These are phyloP conservation scores for Bipolaris victoriae DNA, from an alignment of 2,329 filamentous ascomycete species.

Conservation along the genomic window DNA sequence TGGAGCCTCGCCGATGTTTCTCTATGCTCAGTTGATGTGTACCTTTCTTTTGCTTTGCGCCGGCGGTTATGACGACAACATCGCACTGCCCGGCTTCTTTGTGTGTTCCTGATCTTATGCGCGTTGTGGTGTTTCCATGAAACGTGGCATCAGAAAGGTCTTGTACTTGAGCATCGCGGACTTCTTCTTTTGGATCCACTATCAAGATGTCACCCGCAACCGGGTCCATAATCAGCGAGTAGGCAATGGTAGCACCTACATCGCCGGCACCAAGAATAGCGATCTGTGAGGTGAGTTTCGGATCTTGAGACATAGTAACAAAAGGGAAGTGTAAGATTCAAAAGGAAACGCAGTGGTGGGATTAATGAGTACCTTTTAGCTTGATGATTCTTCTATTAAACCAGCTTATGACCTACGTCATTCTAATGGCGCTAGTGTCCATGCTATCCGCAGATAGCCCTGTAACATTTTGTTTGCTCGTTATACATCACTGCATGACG, in stretches of 20 bases:
- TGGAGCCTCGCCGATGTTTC: neutral
- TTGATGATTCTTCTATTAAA: conserved; percentile 4
- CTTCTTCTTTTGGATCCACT: conserved; percentile 30
- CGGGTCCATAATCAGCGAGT: conserved; percentile 32
- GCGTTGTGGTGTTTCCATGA: conserved; percentile 26
- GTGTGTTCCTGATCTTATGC: conserved; percentile 28
- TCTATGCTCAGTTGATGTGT: neutral
- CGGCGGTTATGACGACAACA: conserved; percentile 28
- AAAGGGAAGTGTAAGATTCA: neutral
- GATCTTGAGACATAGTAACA: conserved; percentile 14
- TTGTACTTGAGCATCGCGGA: conserved; percentile 29
- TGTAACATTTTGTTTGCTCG: neutral
- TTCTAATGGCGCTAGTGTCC: conserved; percentile 21
- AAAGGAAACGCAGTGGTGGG: neutral
- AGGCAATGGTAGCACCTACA: conserved; percentile 32
- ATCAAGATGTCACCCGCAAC: conserved; percentile 27
- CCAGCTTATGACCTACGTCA: conserved; percentile 16
- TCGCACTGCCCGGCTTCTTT: conserved; percentile 33
- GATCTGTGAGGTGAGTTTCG: conserved; percentile 29
- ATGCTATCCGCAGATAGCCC: conserved; percentile 7
- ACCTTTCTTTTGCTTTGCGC: conserved; percentile 33
- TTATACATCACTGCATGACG: neutral
- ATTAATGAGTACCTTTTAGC: neutral
- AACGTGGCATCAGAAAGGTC: conserved; percentile 27
- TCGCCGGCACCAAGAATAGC: conserved; percentile 33